Conservation (phyloP, 306 rosid genomes). For the Rosa rugosa region DNA sequence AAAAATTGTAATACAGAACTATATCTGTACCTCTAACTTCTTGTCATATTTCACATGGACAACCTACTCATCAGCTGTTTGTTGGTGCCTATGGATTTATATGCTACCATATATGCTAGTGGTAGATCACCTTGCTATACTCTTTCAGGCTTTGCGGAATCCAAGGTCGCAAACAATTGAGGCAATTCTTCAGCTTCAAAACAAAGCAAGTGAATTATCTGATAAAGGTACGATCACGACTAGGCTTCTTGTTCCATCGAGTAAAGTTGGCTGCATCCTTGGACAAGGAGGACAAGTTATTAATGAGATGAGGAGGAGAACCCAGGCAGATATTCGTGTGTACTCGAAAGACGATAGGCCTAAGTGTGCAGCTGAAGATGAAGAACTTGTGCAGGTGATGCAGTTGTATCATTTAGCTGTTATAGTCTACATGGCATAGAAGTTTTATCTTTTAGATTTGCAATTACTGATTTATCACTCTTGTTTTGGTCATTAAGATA, state of each 20-base stretch:
- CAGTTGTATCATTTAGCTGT: constrained; percentile 11
- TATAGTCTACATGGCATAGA: background rate
- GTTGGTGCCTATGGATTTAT: background rate
- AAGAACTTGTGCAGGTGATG: constrained; percentile 37
- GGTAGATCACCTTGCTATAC: constrained; percentile 18
- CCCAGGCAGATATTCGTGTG: constrained; percentile 36
- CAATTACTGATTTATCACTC: background rate
- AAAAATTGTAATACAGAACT: background rate
- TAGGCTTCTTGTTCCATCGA: constrained; percentile 38
- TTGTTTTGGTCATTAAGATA: constrained; percentile 25
- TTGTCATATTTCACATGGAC: background rate
- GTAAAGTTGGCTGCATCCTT: constrained; percentile 43
- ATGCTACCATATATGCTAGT: background rate
- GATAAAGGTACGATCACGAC: constrained; percentile 30
- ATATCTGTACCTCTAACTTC: background rate
- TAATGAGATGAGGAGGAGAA: constrained; percentile 41
- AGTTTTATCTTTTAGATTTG: background rate
- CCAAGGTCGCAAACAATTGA: constrained; percentile 37
- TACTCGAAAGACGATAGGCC: constrained; percentile 39
- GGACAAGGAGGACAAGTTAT: constrained; percentile 46
- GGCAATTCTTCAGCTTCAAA: constrained; percentile 41
- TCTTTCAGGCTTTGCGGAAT: constrained; percentile 31
- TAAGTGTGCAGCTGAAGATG: constrained; percentile 38
- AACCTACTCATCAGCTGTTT: constrained; percentile 11
- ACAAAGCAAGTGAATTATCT: constrained; percentile 30